A percentile compares a stretch with the other conserved stretches of the same genome.
Evolutionary conservation across 345 rosid genomes (phyloP).

Genomic region (Atalantia buxifolia): DNA sequence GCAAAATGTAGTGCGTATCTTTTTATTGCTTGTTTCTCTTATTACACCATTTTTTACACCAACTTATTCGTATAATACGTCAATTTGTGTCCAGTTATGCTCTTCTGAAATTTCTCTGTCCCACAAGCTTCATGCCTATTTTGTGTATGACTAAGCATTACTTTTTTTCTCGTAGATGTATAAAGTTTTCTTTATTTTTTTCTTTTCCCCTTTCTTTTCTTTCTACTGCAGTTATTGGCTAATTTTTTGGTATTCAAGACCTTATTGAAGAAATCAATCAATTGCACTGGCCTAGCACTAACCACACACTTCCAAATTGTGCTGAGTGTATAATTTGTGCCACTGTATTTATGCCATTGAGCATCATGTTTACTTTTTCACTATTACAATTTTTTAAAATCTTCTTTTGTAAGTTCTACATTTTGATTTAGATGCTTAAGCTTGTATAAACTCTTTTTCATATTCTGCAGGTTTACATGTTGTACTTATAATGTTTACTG

Average conservation of each 20-base stretch:
- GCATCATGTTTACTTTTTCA: not conserved
- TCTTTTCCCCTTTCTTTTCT: not conserved
- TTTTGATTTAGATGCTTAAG: not conserved
- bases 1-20: not conserved
- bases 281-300: not conserved
- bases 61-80: not conserved
- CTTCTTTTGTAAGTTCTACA: not conserved
- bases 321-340: not conserved
- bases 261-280: not conserved
- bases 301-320: too few species aligned
- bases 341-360: not conserved
- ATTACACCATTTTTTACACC: not conserved
- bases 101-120: not conserved
- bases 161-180: not conserved
- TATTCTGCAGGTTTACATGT: conserved; percentile 72
- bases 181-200: not conserved
- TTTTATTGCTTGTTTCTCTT: not conserved
- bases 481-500: conserved; percentile 82
- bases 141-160: too few species aligned
- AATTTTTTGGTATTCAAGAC: too few species aligned
- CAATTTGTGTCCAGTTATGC: not conserved
- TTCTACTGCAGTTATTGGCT: not conserved
- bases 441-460: not conserved
- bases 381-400: not conserved
- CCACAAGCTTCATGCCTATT: not conserved